These are phyloP conservation scores for Aspergillus sp. DNA, from an alignment of 2,329 filamentous ascomycete genomes.

Conservation along the genomic window DNA sequence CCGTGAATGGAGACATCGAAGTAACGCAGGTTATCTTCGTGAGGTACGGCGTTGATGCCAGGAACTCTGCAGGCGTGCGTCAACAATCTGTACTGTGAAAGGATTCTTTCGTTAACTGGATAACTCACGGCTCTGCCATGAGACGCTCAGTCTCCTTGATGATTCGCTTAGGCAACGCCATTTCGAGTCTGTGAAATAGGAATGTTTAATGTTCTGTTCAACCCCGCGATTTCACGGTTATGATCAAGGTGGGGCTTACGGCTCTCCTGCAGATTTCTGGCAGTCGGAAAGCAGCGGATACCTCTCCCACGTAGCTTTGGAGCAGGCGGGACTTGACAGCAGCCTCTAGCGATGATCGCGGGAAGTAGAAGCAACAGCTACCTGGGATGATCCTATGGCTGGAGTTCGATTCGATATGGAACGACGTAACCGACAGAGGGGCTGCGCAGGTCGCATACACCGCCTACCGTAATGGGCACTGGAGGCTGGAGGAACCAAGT, in stretches of 20 bases:
- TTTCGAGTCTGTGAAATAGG: constrained; percentile 26
- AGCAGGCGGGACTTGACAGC: not conserved
- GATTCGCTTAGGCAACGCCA: constrained; percentile 91
- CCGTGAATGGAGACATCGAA: constrained; percentile 98
- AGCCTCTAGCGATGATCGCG: not conserved
- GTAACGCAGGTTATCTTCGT: constrained; percentile 96
- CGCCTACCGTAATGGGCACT: constrained; percentile 23
- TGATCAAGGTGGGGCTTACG: constrained; percentile 10
- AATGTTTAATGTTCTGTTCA: constrained; percentile 23
- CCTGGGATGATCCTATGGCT: constrained; percentile 10
- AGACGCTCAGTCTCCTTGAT: constrained; percentile 98
- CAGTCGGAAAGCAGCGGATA: not conserved
- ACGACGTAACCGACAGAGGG: constrained; percentile 33
- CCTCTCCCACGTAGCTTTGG: not conserved
- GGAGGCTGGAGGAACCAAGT: constrained; percentile 8
- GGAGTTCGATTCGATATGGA: constrained; percentile 8
- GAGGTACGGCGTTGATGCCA: constrained; percentile 91
- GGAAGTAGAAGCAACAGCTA: constrained; percentile 2
- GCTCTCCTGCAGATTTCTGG: not conserved
- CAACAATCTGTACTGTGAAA: constrained; percentile 10
- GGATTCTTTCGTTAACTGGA: not conserved
- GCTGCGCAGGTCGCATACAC: constrained; percentile 22
- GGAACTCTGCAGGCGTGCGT: constrained; percentile 66
- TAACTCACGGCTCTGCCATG: constrained; percentile 86
- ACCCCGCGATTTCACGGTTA: constrained; percentile 11